Evolutionary conservation across 2,329 filamentous ascomycete genomes (phyloP), one percentile per base, ranked within the genome.

Genomic region (Hymenoscyphus salicellus): DNA sequence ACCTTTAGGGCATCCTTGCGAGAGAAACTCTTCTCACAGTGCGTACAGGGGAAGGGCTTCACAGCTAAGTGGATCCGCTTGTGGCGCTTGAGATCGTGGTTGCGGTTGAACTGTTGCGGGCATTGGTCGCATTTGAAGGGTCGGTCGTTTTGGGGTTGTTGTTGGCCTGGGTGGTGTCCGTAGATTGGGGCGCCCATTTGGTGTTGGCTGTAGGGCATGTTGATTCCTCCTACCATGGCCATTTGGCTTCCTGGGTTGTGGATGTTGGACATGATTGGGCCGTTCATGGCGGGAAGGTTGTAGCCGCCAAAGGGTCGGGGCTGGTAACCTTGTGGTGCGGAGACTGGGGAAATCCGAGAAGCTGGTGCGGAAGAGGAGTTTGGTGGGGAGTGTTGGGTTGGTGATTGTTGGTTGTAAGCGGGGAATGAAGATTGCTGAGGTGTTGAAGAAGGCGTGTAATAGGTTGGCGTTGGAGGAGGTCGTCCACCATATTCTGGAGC

Each of bases 1-100:
- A 98, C 95, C 91, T 98, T 98, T 33, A 99, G 81, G 10, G 95
- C 95, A 78, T 98, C 95, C 76, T 98, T 98, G 65, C 95, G 85
- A 2, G 93, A 97, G 74, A 99, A 99, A 75, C 91, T 95, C 84
- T 98, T 98, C 67, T 96, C 93, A 76, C 95, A 99, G 73, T 90
- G 89, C 6, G 82, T 86, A 76, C 95, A 99, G 0, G 93, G 93
- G 77, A 94, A 98, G 0, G 95, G 95, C 82, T 99, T 99, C 49
- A 98, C 92, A 0, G 93, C 91, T 64, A 98, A 79, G 77, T 99
- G 95, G 65, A 98, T 98, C 59, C 93, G 83, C 82, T 97, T 97
- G 77, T 99, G 95, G 60, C 95, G 86, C 79, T 99, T 99, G 72
- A 98, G 78, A 74, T 98, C 95, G 75, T 98, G 95, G 70, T 98